Percentiles rank a stretch among this genome's conserved stretches.
Evolutionary conservation across 179 eudicot species (phyloP).

Genomic region (Amaranthus tricolor): DNA sequence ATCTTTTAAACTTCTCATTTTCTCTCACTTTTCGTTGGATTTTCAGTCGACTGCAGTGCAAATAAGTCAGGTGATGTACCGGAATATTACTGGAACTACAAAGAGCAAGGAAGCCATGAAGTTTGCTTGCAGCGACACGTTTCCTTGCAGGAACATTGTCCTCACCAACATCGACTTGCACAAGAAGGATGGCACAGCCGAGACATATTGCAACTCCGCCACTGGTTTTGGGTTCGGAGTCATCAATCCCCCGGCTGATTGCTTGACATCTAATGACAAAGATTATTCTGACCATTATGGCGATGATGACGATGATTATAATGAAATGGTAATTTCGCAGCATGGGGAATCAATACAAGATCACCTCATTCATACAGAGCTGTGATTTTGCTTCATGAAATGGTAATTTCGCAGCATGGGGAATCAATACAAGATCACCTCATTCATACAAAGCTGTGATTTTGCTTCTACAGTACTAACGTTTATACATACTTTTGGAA

Average conservation of each 20-base stretch:
- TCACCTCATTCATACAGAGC: constrained; percentile 56
- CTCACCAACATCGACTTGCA: constrained; percentile 62
- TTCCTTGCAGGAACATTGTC: constrained; percentile 74
- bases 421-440: constrained; percentile 32
- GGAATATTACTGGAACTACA: constrained; percentile 77
- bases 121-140: constrained; percentile 75
- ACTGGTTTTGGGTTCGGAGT: constrained; percentile 52
- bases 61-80: constrained; percentile 70
- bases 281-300: constrained; percentile 23
- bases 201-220: constrained; percentile 68
- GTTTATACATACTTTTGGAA: constrained; percentile 20
- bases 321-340: constrained; percentile 22
- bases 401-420: constrained; percentile 21
- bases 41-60: constrained; percentile 70
- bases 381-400: constrained; percentile 48
- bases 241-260: constrained; percentile 77
- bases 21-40: background rate
- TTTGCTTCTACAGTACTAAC: constrained; percentile 9
- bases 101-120: constrained; percentile 65
- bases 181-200: constrained; percentile 57
- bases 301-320: no score
- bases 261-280: constrained; percentile 50
- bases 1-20: background rate
- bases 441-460: constrained; percentile 67
- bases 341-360: constrained; percentile 32